Base-by-base conservation (phyloP, 1,284 basidiomycete genomes). In the Cutaneotrichosporon curvatum region DNA sequence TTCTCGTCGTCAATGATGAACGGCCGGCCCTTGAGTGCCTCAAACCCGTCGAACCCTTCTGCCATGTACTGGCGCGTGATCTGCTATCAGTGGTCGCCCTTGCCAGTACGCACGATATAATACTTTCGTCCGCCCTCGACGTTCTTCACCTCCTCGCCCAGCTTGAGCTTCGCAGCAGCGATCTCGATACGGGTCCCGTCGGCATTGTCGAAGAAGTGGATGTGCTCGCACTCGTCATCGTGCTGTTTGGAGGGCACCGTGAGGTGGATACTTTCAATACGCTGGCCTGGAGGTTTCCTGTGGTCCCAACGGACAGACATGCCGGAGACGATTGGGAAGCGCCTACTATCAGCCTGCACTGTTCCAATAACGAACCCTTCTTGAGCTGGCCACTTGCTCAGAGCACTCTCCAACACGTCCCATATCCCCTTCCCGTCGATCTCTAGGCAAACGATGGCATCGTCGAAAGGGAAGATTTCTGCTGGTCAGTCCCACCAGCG, bases 391-490 rank as follows among this genome's bases (percentile, higher is more conserved):
- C 86, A 94, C 45, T 80, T 84, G 44, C 74, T 76, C 12, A 95
- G 73, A 1, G 81, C 81, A 23, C 78, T 77, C 64, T 95, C 90
- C 16, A 94, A 61, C 0, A 84, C 81, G 45, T 82, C 82, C 87
- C 87, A 91, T 32, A 94, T 79, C 0, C 82, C 77, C 58, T 79
- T 75, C 0, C 90, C 90, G 56, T 87, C 85, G 14, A 94, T 68
- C 70, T 72, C 85, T 23, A 90, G 64, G 7, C 89, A 87, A 2
- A 95, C 79, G 11, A 84, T 75, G 0, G 89, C 82, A 60, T 95
- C 90, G 51, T 88, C 85, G 54, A 91, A 95, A 0, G 90, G 90
- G 40, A 94, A 68, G 28, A 94, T 90, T 64, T 91, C 90, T 67
- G 50, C 18, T 10, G n/a, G 39, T 49, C 32, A 45, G 46, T 23